phyloP scores from a whole-genome alignment of 306 rosid species.

The Rosa lucieae region DNA sequence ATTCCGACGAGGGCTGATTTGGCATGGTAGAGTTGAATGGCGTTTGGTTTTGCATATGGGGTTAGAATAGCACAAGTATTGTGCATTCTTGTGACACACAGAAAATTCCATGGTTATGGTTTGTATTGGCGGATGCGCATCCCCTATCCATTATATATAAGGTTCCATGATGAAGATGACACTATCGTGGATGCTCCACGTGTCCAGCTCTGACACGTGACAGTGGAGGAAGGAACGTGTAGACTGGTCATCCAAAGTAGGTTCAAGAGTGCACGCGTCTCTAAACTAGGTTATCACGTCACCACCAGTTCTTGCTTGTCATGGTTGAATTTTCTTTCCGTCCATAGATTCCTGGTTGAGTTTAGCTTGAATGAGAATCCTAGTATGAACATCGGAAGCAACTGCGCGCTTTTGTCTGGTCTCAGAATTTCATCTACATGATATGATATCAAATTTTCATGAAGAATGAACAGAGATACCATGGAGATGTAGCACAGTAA shows the following conservation, averaged over 20 bases:
- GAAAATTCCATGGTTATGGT: slow-evolving; percentile 28
- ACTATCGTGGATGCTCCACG: not conserved
- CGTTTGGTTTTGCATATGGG: not conserved
- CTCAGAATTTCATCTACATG: not conserved
- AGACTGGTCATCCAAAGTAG: not conserved
- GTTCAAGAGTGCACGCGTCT: not conserved
- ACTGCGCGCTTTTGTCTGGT: not conserved
- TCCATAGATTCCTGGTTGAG: not conserved
- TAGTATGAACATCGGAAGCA: not conserved
- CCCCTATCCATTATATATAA: not conserved
- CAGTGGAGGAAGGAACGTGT: not conserved
- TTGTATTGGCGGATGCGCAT: not conserved
- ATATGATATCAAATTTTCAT: too few species aligned
- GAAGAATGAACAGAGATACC: not conserved
- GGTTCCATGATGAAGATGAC: not conserved
- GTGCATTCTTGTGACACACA: slow-evolving; percentile 18
- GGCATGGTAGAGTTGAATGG: not conserved
- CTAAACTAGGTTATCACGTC: not conserved
- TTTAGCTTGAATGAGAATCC: not conserved
- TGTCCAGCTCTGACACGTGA: not conserved
- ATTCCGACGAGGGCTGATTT: slow-evolving; percentile 2
- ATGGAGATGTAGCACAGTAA: not conserved
- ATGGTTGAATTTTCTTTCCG: not conserved
- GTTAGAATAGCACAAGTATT: slow-evolving; percentile 2
- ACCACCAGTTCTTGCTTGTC: not conserved